Evolutionary conservation across 2,329 filamentous ascomycete species (phyloP), one percentile per base, ranked within the genome.

Genomic region (Xylaria arbuscula): DNA sequence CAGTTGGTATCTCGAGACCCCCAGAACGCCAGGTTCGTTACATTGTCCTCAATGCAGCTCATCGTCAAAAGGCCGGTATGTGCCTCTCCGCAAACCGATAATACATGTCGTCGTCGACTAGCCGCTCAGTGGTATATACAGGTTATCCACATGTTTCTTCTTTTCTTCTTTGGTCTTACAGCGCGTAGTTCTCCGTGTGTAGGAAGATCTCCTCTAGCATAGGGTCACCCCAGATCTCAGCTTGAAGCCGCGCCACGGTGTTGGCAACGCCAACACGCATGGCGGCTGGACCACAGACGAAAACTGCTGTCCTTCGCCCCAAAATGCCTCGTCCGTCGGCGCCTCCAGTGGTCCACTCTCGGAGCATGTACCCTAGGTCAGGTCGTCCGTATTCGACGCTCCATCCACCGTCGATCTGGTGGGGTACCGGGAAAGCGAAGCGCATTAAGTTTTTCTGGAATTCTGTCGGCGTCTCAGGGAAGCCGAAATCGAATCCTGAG

Each of bases 131-230:
- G n/a, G 13, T 70, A 71, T 70, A 68, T 70, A 72, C 68, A 72
- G 40, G 50, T 40, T 45, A 47, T 36, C 45, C 62, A 28, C 28
- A 54, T 13, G 24, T 9, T 22, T 32, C 32, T 13, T 34, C 22
- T 38, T 34, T 32, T 62, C 2, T 22, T 7, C 6, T 40, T 24
- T 24, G 5, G 38, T 32, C 24, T 65, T 80, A 97, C 70, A 97
- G 84, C 60, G 94, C 93, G 82, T 97, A 98, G 79, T 98, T 98
- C 84, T 98, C 95, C 3, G 94, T 93, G 83, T 98, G 95, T 79
- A 98, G 81, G 79, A 94, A 98, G 63, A 98, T 92, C 86, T 98
- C 95, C 77, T 98, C 94, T 55, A 92, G 87, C 74, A 87, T 86
- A 40, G 90, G 88, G 74, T 93, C 90, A 6, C 87, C 89, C 91